Percentiles rank a stretch among this genome's conserved stretches.
These are phyloP conservation scores for Pulicaria dysenterica DNA, from an alignment of 129 eudicot genomes.

Conservation along the genomic window DNA sequence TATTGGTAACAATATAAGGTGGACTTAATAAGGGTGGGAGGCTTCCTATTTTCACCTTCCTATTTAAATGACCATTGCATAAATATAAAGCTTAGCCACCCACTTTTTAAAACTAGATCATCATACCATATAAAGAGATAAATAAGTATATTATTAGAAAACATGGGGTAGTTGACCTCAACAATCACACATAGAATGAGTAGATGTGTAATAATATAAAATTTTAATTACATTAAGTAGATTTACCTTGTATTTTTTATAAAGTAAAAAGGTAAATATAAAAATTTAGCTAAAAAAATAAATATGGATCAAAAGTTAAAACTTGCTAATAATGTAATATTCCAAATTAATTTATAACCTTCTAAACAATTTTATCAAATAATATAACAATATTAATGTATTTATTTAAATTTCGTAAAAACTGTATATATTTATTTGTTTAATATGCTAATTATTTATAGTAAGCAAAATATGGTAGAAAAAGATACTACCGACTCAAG, in stretches of 20 bases:
- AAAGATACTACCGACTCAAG: too few species aligned
- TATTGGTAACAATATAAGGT: conserved; percentile 7
- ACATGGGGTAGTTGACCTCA: conserved; percentile 17
- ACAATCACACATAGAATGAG: conserved; percentile 12
- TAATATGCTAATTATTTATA: too few species aligned
- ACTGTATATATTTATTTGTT: too few species aligned
- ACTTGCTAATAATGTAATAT: too few species aligned
- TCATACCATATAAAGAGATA: conserved; percentile 3
- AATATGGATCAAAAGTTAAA: too few species aligned
- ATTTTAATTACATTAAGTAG: background rate
- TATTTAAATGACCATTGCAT: conserved; percentile 21
- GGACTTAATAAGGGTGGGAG: conserved; percentile 18
- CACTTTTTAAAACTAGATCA: conserved; percentile 24
- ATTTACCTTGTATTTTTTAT: background rate
- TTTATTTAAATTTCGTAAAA: too few species aligned
- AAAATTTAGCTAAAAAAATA: too few species aligned
- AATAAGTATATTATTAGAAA: conserved; percentile 20
- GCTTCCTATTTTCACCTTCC: conserved; percentile 32
- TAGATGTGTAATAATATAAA: background rate
- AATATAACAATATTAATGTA: too few species aligned
- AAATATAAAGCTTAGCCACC: conserved; percentile 26
- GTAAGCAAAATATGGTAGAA: too few species aligned
- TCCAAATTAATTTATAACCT: too few species aligned
- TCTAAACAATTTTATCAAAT: too few species aligned
- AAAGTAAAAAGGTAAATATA: too few species aligned